Conservation (phyloP, 2,329 filamentous ascomycete genomes). For the Cladosporium velox region DNA sequence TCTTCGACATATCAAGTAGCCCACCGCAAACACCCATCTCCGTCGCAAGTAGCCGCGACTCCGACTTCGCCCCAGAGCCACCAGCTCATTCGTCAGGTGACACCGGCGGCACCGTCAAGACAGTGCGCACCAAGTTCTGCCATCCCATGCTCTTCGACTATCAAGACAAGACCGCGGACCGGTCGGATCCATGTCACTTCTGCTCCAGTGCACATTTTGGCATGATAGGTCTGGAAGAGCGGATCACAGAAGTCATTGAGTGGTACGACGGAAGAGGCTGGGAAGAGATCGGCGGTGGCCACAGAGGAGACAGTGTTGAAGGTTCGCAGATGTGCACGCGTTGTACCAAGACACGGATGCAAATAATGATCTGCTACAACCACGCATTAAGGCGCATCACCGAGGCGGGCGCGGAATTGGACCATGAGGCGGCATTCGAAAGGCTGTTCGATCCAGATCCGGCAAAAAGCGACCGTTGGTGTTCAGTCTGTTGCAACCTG, state of each 20-base stretch:
- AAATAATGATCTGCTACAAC: slow-evolving; percentile 39
- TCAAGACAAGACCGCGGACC: slow-evolving; percentile 24
- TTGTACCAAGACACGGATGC: slow-evolving; percentile 40
- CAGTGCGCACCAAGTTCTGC: slow-evolving; percentile 41
- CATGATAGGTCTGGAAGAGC: slow-evolving; percentile 39
- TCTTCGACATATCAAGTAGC: not conserved
- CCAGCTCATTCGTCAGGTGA: not conserved
- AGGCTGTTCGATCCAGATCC: slow-evolving; percentile 24
- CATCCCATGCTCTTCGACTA: slow-evolving; percentile 46
- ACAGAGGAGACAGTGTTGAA: slow-evolving; percentile 32
- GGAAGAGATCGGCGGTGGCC: slow-evolving; percentile 39
- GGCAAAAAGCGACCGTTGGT: slow-evolving; percentile 38
- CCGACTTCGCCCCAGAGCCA: not conserved
- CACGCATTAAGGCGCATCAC: slow-evolving; percentile 37
- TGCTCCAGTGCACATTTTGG: slow-evolving; percentile 42
- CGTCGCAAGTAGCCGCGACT: not conserved
- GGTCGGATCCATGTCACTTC: slow-evolving; percentile 42
- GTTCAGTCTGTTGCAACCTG: slow-evolving; percentile 44
- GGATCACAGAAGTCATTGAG: slow-evolving; percentile 36
- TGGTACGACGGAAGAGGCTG: slow-evolving; percentile 34
- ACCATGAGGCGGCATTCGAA: slow-evolving; percentile 33
- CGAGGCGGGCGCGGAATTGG: slow-evolving; percentile 21
- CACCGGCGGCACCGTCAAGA: slow-evolving; percentile 20
- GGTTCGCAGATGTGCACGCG: slow-evolving; percentile 41
- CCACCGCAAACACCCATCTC: not conserved